Evolutionary conservation across 2,329 filamentous ascomycete genomes (phyloP).

Genomic region (Chaetothyriales sp.): DNA sequence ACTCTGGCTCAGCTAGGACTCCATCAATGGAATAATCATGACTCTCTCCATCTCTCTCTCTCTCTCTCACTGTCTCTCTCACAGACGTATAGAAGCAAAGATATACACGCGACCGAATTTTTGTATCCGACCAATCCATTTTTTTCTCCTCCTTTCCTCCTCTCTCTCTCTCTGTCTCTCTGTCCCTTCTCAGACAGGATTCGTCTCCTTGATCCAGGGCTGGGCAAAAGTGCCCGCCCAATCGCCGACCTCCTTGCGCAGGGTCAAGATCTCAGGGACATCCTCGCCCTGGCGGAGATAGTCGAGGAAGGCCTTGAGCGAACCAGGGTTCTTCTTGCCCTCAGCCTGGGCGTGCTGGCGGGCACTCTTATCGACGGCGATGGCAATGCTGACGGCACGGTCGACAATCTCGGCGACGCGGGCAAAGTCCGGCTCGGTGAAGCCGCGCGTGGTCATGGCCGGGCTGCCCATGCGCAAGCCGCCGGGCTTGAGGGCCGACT

Average conservation of each 20-base stretch:
- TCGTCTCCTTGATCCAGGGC: conserved; percentile 17
- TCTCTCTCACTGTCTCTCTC: no score
- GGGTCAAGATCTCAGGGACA: conserved; percentile 18
- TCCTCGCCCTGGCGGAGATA: conserved; percentile 20
- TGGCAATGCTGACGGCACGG: conserved; percentile 59
- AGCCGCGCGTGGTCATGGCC: conserved; percentile 92
- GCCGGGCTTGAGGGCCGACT: conserved; percentile 83
- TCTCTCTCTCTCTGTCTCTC: no score
- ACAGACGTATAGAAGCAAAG: no score
- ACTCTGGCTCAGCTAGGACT: not conserved
- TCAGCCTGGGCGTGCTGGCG: conserved; percentile 15
- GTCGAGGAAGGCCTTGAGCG: conserved; percentile 21
- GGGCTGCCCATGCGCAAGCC: conserved; percentile 94
- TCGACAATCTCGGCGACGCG: conserved; percentile 83
- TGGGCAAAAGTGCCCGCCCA: conserved; percentile 22
- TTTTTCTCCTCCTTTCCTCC: not conserved
- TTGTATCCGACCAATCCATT: no score
- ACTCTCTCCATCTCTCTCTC: no score
- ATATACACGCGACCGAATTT: no score
- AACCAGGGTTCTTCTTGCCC: conserved; percentile 20
- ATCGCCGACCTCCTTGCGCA: conserved; percentile 21
- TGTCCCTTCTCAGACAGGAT: not conserved
- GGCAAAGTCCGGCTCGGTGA: conserved; percentile 83
- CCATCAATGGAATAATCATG: not conserved
- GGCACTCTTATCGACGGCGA: conserved; percentile 17